Evolutionary conservation across 2,329 filamentous ascomycete species (phyloP).

Genomic region (Arthrobotrys sphaeroides): DNA sequence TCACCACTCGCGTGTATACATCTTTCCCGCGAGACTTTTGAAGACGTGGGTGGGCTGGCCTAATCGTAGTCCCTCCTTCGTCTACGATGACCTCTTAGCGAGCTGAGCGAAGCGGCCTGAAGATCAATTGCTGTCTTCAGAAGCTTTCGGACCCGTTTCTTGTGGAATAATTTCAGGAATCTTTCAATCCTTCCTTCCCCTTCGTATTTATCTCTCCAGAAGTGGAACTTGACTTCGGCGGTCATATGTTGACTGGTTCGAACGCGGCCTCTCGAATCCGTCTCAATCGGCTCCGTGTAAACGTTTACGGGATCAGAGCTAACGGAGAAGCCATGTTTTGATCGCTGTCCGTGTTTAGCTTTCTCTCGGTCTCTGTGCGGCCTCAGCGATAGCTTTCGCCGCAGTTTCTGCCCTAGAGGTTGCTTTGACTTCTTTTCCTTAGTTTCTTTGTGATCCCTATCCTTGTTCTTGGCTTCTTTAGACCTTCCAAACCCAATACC

Average conservation of each 20-base stretch:
- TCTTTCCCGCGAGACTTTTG: too few relatives aligned
- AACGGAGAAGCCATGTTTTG: constrained; percentile 20
- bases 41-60: not conserved
- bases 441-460: not conserved
- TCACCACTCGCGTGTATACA: not conserved
- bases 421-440: not conserved
- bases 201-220: constrained; percentile 48
- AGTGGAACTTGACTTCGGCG: constrained; percentile 41
- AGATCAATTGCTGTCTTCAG: constrained; percentile 21
- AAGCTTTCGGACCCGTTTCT: constrained; percentile 18
- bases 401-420: constrained; percentile 7
- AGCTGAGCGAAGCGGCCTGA: constrained; percentile 24
- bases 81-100: not conserved
- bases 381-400: constrained; percentile 28
- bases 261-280: constrained; percentile 6
- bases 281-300: constrained; percentile 14
- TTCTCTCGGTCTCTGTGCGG: not conserved
- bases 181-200: constrained; percentile 21
- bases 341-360: not conserved
- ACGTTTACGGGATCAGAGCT: constrained; percentile 33
- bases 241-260: constrained; percentile 43
- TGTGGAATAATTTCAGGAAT: constrained; percentile 13
- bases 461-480: not conserved
- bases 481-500: not conserved
- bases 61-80: not conserved